These are phyloP conservation scores for Trichoderma lentiforme DNA, from an alignment of 2,329 filamentous ascomycete genomes.

Conservation along the genomic window DNA sequence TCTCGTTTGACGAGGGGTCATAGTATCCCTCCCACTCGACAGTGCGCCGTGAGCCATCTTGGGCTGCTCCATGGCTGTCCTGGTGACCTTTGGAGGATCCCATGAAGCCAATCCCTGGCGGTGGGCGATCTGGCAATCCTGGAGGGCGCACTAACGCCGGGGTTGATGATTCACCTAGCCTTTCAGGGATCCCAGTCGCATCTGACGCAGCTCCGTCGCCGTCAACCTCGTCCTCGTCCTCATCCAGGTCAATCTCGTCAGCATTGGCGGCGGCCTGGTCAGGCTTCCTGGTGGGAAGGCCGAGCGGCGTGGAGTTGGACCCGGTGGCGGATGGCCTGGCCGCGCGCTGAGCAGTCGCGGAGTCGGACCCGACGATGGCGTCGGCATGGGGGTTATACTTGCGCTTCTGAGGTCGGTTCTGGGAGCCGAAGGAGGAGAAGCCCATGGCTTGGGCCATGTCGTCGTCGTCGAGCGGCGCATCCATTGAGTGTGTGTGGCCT, in stretches of 20 bases:
- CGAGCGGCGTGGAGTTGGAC: constrained; percentile 39
- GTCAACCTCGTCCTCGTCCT: constrained; percentile 30
- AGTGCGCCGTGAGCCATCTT: constrained; percentile 20
- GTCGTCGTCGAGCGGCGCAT: constrained; percentile 30
- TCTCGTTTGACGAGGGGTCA: constrained; percentile 64
- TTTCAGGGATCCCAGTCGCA: neutral
- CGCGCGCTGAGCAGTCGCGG: constrained; percentile 26
- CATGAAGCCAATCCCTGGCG: constrained; percentile 18
- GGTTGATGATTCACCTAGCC: constrained; percentile 5
- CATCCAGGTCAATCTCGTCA: constrained; percentile 46
- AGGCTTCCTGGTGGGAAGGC: constrained; percentile 18
- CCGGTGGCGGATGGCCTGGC: constrained; percentile 30
- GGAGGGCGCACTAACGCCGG: constrained; percentile 32
- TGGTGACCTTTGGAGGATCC: constrained; percentile 6
- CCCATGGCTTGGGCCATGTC: constrained; percentile 65
- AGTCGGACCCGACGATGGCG: constrained; percentile 35
- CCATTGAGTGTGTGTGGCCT: constrained; percentile 13
- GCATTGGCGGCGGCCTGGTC: constrained; percentile 30
- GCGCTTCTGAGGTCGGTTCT: constrained; percentile 54
- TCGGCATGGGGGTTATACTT: constrained; percentile 59
- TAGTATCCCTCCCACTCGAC: constrained; percentile 67
- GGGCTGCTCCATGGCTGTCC: constrained; percentile 8
- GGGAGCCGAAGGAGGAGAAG: constrained; percentile 66
- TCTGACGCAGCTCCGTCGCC: constrained; percentile 19
- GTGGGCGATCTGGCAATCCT: constrained; percentile 34